Conservation (phyloP, 148 eudicot genomes). For the Silene conica region DNA sequence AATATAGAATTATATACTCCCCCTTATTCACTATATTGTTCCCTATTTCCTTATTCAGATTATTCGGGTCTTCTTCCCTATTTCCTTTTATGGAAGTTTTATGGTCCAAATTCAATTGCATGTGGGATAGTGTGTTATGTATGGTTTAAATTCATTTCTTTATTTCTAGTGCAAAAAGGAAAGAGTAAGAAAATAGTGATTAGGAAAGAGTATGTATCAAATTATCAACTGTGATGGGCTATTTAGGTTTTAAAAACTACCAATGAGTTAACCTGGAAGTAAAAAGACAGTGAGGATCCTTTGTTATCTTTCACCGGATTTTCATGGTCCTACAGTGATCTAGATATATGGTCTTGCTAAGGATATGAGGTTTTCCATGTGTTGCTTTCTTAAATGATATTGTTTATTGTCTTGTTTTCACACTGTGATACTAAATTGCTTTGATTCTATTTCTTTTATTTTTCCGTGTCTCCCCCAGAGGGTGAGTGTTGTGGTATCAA, state of each 20-base stretch:
- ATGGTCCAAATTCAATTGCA: too few species aligned
- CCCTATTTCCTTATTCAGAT: too few species aligned
- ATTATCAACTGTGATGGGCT: not conserved
- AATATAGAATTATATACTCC: not conserved
- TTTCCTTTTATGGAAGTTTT: too few species aligned
- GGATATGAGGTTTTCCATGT: not conserved
- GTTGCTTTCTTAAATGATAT: not conserved
- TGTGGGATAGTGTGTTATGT: too few species aligned
- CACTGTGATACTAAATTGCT: not conserved
- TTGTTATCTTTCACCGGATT: not conserved
- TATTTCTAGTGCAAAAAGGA: too few species aligned
- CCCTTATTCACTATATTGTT: too few species aligned
- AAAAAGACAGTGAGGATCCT: not conserved
- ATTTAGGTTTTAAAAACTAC: not conserved
- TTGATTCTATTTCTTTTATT: not conserved
- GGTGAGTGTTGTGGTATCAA: conserved; percentile 7
- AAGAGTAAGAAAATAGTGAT: too few species aligned
- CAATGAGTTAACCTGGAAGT: not conserved
- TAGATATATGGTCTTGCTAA: not conserved
- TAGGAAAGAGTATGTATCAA: too few species aligned
- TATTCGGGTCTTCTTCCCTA: too few species aligned
- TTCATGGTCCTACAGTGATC: not conserved
- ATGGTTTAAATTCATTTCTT: too few species aligned
- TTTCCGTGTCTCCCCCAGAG: not conserved
- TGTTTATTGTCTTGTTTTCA: not conserved